phyloP scores from a whole-genome alignment of 352 stramenopile genomes.

The Thalassiosira ordinaria region DNA sequence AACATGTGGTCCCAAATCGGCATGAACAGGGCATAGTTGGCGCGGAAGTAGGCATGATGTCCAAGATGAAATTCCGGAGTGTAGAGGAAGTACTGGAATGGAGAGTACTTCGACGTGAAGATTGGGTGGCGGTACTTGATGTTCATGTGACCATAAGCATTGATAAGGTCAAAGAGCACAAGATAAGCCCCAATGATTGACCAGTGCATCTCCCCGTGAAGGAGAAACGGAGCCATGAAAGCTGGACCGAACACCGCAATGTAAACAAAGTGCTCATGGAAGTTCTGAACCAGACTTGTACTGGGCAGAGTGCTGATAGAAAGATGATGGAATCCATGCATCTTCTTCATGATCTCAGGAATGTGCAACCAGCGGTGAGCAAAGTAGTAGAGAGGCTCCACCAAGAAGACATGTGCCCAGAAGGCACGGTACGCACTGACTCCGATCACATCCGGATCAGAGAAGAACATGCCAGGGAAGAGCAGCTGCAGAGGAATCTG shows the following conservation, averaged over 20 bases:
- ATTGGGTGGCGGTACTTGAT: slow-evolving; percentile 66
- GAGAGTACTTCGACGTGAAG: slow-evolving; percentile 71
- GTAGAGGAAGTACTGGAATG: slow-evolving; percentile 80
- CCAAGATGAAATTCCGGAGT: slow-evolving; percentile 78
- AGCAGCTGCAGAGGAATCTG: slow-evolving; percentile 68
- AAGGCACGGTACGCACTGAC: slow-evolving; percentile 51
- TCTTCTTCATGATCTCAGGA: slow-evolving; percentile 73
- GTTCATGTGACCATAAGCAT: slow-evolving; percentile 78
- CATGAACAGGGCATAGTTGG: slow-evolving; percentile 82
- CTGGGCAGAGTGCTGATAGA: slow-evolving; percentile 68
- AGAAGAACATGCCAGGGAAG: slow-evolving; percentile 77
- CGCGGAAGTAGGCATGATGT: slow-evolving; percentile 76
- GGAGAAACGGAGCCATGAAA: slow-evolving; percentile 70
- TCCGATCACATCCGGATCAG: slow-evolving; percentile 38
- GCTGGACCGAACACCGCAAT: slow-evolving; percentile 75
- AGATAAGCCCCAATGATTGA: slow-evolving; percentile 71
- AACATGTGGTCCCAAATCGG: slow-evolving; percentile 81
- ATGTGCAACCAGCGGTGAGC: slow-evolving; percentile 75
- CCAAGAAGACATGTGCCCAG: slow-evolving; percentile 59
- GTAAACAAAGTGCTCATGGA: slow-evolving; percentile 82
- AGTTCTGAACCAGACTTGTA: slow-evolving; percentile 80
- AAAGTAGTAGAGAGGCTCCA: slow-evolving; percentile 73
- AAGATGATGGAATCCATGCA: slow-evolving; percentile 79
- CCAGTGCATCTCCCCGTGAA: slow-evolving; percentile 67
- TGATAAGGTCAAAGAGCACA: slow-evolving; percentile 76